Evolutionary conservation across 805 yeast species (phyloP), one percentile per base, ranked within the genome.

Genomic region (Candida khao-thaluensis): DNA sequence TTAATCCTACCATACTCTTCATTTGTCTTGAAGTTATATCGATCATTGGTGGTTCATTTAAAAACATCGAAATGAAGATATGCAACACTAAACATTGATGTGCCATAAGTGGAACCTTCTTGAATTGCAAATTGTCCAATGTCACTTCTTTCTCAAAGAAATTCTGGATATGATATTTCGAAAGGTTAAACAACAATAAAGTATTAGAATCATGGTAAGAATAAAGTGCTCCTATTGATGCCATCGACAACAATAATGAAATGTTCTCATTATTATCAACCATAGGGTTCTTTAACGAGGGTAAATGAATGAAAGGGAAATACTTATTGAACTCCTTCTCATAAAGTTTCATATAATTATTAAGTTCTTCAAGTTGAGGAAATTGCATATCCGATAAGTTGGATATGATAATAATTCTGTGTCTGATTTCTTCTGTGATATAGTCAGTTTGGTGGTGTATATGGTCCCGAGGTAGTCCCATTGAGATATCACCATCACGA

Each of bases 141-240:
- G 68, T 71, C 52, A 59, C 66, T 55, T 69, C 72, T 30, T 61
- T 62, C 49, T 81, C 88, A 67, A 85, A 72, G 47, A 72, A 78
- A 44, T 75, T 76, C 53, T 83, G 87, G 40, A 84, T 77, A 47
- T 82, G 77, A 40, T 67, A 76, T 53, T 85, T 76, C 12, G 86
- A 73, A 42, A 85, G 72, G 53, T 82, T 82, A 57, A 82, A 83
- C 42, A 85, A 60, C 7, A 84, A 66, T 50, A 82, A 71, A 0
- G 96, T 85, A 54, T 85, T 85, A 25, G 81, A 64, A 22, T 88
- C 84, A 52, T 85, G 89, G 62, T 84, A 87, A 0, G 87, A 79
- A 53, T 85, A 87, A 16, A 90, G 69, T 0, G 96, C 95, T 30
- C 98, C 98, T 42, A 90, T 77, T 11, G 95, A 82, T 1, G 93